Conservation (phyloP, 2,329 filamentous ascomycete genomes). For the Lachnellula suecica region DNA sequence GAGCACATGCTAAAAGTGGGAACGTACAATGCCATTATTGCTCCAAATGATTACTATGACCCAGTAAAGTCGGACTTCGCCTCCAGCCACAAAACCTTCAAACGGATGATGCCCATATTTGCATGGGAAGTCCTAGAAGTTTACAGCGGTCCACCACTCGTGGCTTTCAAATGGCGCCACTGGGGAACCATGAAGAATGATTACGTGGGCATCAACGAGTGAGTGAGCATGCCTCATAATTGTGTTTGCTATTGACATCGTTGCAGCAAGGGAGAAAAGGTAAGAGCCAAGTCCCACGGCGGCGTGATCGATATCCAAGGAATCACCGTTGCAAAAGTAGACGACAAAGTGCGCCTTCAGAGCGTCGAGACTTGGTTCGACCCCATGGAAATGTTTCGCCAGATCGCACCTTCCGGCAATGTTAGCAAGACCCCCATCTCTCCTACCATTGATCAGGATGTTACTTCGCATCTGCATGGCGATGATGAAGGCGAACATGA, state of each 20-base stretch:
- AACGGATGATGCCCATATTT: constrained; percentile 72
- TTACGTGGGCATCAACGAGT: constrained; percentile 65
- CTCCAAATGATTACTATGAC: constrained; percentile 63
- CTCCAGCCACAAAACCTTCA: constrained; percentile 68
- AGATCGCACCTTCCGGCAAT: constrained; percentile 45
- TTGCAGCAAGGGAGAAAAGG: constrained; percentile 58
- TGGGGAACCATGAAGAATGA: constrained; percentile 68
- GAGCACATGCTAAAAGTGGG: constrained; percentile 67
- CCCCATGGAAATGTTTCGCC: constrained; percentile 64
- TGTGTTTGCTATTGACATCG: constrained; percentile 8
- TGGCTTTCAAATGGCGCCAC: constrained; percentile 66
- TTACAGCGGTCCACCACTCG: constrained; percentile 61
- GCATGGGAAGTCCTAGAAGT: constrained; percentile 71
- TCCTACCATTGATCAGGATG: constrained; percentile 6
- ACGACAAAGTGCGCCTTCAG: constrained; percentile 58
- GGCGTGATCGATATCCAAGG: constrained; percentile 63
- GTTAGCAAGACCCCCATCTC: not conserved
- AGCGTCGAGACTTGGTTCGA: constrained; percentile 65
- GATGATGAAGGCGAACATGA: constrained; percentile 5
- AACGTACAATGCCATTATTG: constrained; percentile 68
- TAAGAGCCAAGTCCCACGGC: constrained; percentile 60
- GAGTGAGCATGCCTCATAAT: constrained; percentile 28
- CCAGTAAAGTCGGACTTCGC: constrained; percentile 61
- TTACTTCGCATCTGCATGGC: constrained; percentile 17
- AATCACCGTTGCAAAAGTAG: constrained; percentile 59